Evolutionary conservation across 139 green algal genomes (phyloP).

Genomic region (Chlorella sp.): DNA sequence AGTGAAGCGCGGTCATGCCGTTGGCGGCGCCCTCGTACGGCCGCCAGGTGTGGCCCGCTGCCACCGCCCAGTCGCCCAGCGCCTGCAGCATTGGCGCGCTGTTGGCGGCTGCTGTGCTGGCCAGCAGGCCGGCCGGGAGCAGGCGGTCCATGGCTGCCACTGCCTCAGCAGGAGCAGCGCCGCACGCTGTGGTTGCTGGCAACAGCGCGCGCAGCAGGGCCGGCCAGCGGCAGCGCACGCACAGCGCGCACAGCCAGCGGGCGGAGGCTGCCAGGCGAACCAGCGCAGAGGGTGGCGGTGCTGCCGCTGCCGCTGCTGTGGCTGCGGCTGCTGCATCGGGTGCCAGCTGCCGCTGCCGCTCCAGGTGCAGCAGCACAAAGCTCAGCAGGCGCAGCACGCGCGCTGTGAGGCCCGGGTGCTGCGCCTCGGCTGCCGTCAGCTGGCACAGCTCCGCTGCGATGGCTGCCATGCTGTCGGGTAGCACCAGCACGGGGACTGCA

Average conservation of each 20-base stretch:
- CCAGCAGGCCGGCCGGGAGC: constrained; percentile 9
- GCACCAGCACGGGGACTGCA: background rate
- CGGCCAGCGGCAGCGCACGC: background rate
- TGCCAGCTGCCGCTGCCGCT: no score
- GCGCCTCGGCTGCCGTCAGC: background rate
- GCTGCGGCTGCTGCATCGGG: no score
- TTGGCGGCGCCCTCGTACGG: background rate
- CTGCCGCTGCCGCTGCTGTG: no score
- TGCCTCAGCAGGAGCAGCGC: background rate
- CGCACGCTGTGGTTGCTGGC: background rate
- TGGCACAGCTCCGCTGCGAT: background rate
- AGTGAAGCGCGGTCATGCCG: constrained; percentile 8
- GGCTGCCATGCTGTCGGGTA: background rate
- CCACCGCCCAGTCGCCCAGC: background rate
- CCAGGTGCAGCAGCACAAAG: no score
- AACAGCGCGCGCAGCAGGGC: constrained; percentile 22
- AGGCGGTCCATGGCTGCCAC: constrained; percentile 7
- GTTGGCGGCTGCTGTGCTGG: background rate
- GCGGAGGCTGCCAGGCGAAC: no score
- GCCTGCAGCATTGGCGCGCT: background rate
- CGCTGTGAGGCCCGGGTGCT: background rate
- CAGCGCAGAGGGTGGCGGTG: no score
- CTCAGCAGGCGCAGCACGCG: no score
- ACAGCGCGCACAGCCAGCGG: no score
- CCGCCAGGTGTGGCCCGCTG: constrained; percentile 4